phyloP scores from a whole-genome alignment of 148 eudicot genomes.

The Dianthus caryophyllus region DNA sequence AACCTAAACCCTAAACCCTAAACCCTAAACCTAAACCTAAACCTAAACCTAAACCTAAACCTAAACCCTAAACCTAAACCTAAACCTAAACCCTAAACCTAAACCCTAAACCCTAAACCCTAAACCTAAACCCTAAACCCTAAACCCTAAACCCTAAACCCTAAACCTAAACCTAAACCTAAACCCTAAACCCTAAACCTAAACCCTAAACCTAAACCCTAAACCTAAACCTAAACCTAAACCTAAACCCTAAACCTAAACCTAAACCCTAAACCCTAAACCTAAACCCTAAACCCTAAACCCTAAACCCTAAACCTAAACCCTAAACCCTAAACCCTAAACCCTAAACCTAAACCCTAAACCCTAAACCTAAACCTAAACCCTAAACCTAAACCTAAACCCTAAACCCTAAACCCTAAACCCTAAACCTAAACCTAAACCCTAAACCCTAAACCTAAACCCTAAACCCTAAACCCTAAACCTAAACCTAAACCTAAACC shows the following conservation, averaged over 20 bases:
- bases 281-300: background rate
- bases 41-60: no score
- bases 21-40: no score
- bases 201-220: no score
- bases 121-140: no score
- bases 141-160: no score
- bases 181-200: no score
- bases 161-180: no score
- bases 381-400: background rate
- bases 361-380: background rate
- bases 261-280: background rate
- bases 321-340: background rate
- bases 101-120: no score
- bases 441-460: background rate
- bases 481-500: background rate
- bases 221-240: no score
- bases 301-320: slow-evolving; percentile 1
- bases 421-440: background rate
- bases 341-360: background rate
- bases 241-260: background rate
- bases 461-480: background rate
- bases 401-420: background rate
- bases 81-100: no score
- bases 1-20: no score
- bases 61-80: no score